Percentiles rank a stretch among this genome's conserved stretches.
Evolutionary conservation across 805 yeast genomes (phyloP).

Genomic region (Lipomyces kockii): DNA sequence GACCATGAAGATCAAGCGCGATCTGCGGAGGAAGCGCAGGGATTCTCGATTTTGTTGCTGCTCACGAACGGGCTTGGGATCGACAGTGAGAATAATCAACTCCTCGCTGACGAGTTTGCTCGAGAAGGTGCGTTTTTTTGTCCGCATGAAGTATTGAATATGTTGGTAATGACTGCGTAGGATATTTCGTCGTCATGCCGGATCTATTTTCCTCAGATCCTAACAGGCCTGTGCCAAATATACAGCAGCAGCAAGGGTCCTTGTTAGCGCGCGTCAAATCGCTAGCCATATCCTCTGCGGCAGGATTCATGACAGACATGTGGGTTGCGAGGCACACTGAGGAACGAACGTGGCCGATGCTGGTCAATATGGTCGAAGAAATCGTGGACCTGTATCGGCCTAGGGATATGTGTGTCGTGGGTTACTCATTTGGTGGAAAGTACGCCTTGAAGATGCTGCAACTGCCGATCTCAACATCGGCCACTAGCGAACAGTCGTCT

Average conservation of each 20-base stretch:
- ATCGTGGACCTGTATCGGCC: slow-evolving; percentile 42
- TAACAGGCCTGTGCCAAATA: slow-evolving; percentile 31
- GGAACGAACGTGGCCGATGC: slow-evolving; percentile 41
- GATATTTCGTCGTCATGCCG: slow-evolving; percentile 43
- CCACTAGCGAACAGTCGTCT: background rate
- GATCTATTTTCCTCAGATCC: slow-evolving; percentile 44
- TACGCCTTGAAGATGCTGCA: slow-evolving; percentile 43
- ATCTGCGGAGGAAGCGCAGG: slow-evolving; percentile 20
- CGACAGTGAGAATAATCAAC: slow-evolving; percentile 41
- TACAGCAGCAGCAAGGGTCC: slow-evolving; percentile 5
- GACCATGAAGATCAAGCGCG: background rate
- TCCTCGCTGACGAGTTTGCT: slow-evolving; percentile 43
- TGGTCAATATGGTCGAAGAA: slow-evolving; percentile 40
- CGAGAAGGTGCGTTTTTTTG: slow-evolving; percentile 22
- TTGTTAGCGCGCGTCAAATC: slow-evolving; percentile 37
- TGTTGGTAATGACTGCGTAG: slow-evolving; percentile 18
- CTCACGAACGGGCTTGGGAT: slow-evolving; percentile 45
- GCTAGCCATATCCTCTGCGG: slow-evolving; percentile 39
- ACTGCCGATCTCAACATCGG: slow-evolving; percentile 24
- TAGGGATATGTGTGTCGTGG: slow-evolving; percentile 41
- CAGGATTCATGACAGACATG: slow-evolving; percentile 46
- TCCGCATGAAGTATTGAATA: background rate
- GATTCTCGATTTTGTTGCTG: slow-evolving; percentile 32
- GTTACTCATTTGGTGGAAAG: slow-evolving; percentile 45
- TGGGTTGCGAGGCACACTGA: slow-evolving; percentile 46